phyloP scores from a whole-genome alignment of 169 alveolate species.

The Cryptosporidium ubiquitum region DNA sequence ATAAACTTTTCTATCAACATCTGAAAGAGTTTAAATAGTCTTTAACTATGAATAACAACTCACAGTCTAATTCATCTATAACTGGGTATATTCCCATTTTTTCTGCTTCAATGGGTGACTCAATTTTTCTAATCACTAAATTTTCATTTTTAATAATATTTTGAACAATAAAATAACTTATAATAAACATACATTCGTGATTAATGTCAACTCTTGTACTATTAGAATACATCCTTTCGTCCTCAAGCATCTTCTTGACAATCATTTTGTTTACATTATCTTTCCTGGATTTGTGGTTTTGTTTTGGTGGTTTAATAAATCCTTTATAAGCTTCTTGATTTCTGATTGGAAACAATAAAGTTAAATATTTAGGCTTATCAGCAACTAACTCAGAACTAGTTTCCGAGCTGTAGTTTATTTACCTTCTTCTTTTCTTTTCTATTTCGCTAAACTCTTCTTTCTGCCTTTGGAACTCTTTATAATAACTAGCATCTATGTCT shows the following conservation, averaged over 20 bases:
- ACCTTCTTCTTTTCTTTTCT: conserved; percentile 62
- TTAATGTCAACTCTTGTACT: background rate
- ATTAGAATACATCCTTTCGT: conserved; percentile 16
- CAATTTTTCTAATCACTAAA: conserved; percentile 27
- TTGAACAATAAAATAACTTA: background rate
- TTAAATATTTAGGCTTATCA: background rate
- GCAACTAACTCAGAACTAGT: background rate
- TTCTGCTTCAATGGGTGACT: conserved; percentile 51
- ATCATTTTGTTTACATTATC: background rate
- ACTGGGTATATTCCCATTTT: background rate
- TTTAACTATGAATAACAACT: conserved; percentile 2
- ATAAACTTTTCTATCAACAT: background rate
- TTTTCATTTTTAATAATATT: background rate
- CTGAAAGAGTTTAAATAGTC: background rate
- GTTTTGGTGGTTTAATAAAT: conserved; percentile 10
- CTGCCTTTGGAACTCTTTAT: conserved; percentile 11
- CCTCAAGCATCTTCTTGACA: conserved; percentile 23
- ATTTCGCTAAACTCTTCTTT: conserved; percentile 27
- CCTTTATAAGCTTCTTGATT: conserved; percentile 65
- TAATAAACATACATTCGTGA: conserved; percentile 17
- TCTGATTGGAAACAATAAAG: background rate
- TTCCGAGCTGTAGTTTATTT: background rate
- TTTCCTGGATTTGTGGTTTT: background rate
- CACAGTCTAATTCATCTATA: conserved; percentile 16
- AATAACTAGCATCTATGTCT: conserved; percentile 13